Percentiles rank a stretch among this genome's conserved stretches.
Conservation (phyloP, 345 rosid species). For the Moricandia moricandioides region DNA sequence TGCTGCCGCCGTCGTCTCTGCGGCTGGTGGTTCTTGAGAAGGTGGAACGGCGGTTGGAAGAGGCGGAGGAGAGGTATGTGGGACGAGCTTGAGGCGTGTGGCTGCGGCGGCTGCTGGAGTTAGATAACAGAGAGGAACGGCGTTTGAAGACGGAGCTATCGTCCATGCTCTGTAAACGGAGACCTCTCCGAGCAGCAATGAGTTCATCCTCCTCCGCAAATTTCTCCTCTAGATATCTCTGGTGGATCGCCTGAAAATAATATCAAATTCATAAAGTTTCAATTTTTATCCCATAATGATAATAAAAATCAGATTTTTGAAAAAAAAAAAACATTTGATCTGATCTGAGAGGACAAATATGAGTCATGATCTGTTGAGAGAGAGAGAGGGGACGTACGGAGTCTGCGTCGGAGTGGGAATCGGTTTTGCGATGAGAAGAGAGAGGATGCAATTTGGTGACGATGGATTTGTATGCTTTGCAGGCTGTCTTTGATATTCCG, state of each 20-base stretch:
- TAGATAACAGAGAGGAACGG: constrained; percentile 38
- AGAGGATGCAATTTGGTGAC: constrained; percentile 47
- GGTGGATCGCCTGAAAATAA: constrained; percentile 14
- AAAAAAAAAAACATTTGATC: neutral
- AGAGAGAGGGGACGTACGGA: constrained; percentile 2
- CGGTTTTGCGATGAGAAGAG: constrained; percentile 43
- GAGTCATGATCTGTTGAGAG: neutral
- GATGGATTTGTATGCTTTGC: constrained; percentile 63
- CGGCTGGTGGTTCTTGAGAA: constrained; percentile 34
- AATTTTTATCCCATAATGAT: neutral
- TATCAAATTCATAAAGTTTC: neutral
- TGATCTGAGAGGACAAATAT: neutral
- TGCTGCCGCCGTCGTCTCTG: constrained; percentile 36
- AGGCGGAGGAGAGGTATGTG: constrained; percentile 37
- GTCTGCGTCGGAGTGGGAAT: constrained; percentile 36
- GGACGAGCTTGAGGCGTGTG: constrained; percentile 49
- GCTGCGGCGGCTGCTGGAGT: constrained; percentile 42
- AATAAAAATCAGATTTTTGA: neutral
- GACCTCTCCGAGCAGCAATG: constrained; percentile 37
- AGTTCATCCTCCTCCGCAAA: constrained; percentile 29
- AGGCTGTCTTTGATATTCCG: constrained; percentile 41
- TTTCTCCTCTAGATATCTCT: constrained; percentile 32
- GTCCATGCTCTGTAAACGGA: constrained; percentile 43
- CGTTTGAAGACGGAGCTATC: constrained; percentile 43
- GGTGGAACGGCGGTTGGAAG: constrained; percentile 22